These are phyloP conservation scores for Pythium vanterpoolii DNA, from an alignment of 352 stramenopile species.

Conservation along the genomic window DNA sequence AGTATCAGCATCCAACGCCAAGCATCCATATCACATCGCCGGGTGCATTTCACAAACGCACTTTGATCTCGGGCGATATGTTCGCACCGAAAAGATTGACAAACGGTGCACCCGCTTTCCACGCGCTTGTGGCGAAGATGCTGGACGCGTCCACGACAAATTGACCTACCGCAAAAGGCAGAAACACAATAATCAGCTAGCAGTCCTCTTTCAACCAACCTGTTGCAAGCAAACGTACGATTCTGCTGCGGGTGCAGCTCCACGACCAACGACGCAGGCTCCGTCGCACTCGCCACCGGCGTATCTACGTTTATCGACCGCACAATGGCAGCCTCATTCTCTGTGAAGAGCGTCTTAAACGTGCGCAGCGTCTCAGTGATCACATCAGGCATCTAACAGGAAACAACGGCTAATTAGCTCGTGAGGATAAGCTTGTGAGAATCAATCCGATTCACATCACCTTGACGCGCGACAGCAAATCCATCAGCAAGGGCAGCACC, in stretches of 20 bases:
- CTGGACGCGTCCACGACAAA: conserved; percentile 44
- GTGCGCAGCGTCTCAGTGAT: conserved; percentile 18
- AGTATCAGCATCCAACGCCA: no score
- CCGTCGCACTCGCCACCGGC: background rate
- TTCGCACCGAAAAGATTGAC: conserved; percentile 29
- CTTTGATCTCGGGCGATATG: conserved; percentile 23
- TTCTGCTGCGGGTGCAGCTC: conserved; percentile 37
- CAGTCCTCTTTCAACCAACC: background rate
- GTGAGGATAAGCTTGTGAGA: background rate
- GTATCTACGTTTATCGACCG: background rate
- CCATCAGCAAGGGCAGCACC: conserved; percentile 47
- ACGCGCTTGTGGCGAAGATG: conserved; percentile 19
- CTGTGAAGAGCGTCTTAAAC: conserved; percentile 19
- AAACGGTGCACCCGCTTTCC: conserved; percentile 53
- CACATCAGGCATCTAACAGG: conserved; percentile 20
- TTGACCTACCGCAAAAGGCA: conserved; percentile 21
- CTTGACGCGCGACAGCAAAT: conserved; percentile 49
- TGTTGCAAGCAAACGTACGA: conserved; percentile 21
- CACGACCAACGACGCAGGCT: background rate
- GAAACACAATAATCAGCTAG: background rate
- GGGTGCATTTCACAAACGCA: no score
- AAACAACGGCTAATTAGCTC: background rate
- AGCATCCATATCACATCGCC: no score
- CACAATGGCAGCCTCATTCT: background rate
- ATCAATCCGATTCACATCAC: conserved; percentile 17